Evolutionary conservation across 2,329 filamentous ascomycete genomes (phyloP).

Genomic region (Aspergillus eucalypticola): DNA sequence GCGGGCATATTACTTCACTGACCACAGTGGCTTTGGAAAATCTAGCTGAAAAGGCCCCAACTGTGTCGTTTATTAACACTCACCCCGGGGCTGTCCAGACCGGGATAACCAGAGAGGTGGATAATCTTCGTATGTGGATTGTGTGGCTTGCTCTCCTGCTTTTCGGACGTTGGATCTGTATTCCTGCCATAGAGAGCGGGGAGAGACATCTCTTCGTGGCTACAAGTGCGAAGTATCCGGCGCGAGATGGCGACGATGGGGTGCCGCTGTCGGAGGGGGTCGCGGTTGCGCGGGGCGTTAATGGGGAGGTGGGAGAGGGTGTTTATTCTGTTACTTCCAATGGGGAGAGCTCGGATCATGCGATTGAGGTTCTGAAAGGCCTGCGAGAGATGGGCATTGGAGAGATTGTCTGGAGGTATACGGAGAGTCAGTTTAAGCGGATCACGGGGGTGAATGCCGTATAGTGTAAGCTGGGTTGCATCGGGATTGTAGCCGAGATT

Average conservation of each 20-base stretch:
- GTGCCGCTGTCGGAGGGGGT: not conserved
- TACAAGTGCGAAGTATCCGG: slow-evolving; percentile 7
- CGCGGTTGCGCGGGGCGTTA: not conserved
- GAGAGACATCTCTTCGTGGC: slow-evolving; percentile 12
- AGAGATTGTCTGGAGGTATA: slow-evolving; percentile 5
- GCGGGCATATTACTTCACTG: not conserved
- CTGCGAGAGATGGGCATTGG: not conserved
- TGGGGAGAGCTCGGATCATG: not conserved
- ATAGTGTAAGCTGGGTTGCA: not conserved
- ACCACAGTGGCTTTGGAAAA: slow-evolving; percentile 2
- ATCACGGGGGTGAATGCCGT: not conserved
- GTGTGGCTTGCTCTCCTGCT: not conserved
- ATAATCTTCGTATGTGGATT: not conserved
- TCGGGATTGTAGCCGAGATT: too few relatives aligned
- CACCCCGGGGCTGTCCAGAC: slow-evolving; percentile 3
- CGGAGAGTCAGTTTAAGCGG: slow-evolving; percentile 4
- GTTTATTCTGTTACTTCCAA: slow-evolving; percentile 4
- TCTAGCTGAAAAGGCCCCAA: not conserved
- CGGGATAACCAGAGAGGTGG: not conserved
- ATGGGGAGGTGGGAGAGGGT: slow-evolving; percentile 4
- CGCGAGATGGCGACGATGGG: not conserved
- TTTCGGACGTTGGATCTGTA: not conserved
- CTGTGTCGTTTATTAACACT: slow-evolving; percentile 1
- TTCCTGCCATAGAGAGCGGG: not conserved
- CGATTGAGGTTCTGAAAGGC: not conserved